A percentile compares a stretch with the other conserved stretches of the same genome.
These are phyloP conservation scores for Phytophthora idaei DNA, from an alignment of 352 stramenopile species.

Conservation along the genomic window DNA sequence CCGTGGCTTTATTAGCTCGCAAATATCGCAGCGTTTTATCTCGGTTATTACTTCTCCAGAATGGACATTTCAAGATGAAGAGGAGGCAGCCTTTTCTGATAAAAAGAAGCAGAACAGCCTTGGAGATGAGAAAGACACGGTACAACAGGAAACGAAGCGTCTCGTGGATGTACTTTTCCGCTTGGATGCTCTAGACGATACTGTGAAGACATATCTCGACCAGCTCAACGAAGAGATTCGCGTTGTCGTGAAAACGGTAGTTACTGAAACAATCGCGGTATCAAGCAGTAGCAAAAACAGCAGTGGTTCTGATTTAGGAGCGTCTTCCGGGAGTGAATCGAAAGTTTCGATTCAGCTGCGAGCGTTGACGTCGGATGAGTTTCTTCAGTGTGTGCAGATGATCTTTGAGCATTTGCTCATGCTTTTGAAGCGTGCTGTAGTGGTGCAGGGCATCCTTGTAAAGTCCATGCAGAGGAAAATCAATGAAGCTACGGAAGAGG, in stretches of 20 bases:
- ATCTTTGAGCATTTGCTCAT: conserved; percentile 90
- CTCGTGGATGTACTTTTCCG: conserved; percentile 80
- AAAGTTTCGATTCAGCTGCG: conserved; percentile 86
- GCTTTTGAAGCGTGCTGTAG: conserved; percentile 76
- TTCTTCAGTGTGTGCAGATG: conserved; percentile 89
- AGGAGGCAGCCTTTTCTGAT: conserved; percentile 25
- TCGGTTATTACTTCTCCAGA: conserved; percentile 79
- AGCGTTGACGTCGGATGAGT: conserved; percentile 83
- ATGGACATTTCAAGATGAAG: conserved; percentile 80
- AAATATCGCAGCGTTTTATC: conserved; percentile 86
- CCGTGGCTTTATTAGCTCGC: conserved; percentile 66
- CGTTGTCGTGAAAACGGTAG: conserved; percentile 87
- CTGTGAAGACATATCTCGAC: conserved; percentile 79
- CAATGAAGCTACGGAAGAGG: conserved; percentile 47
- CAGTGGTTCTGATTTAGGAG: conserved; percentile 23
- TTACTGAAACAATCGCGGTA: conserved; percentile 87
- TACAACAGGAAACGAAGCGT: conserved; percentile 51
- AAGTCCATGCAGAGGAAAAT: conserved; percentile 81
- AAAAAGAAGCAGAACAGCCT: conserved; percentile 31
- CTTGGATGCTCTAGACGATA: conserved; percentile 70
- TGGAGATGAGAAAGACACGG: conserved; percentile 40
- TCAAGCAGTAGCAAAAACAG: conserved; percentile 55
- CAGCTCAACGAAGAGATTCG: conserved; percentile 88
- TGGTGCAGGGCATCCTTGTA: conserved; percentile 75
- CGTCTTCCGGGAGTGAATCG: conserved; percentile 49